Conservation (phyloP, 2,329 filamentous ascomycete species). For the Amphichorda felina region DNA sequence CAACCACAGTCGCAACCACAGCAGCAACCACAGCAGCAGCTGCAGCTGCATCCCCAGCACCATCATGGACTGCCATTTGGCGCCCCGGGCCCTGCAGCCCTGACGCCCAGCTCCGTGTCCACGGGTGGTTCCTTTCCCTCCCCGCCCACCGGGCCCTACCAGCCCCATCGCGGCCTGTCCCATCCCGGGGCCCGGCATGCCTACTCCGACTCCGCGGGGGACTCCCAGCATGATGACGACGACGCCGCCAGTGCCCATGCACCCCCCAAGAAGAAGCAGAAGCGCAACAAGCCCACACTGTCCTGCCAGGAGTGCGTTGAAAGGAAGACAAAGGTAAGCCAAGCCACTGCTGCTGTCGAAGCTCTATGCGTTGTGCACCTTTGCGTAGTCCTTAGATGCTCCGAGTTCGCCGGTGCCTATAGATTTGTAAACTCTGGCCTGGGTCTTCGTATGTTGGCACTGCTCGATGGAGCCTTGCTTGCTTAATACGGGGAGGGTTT, state of each 20-base stretch:
- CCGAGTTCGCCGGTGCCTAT: no score
- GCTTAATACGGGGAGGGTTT: background rate
- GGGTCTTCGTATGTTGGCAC: no score
- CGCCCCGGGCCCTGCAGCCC: conserved; percentile 7
- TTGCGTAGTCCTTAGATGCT: no score
- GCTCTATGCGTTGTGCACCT: no score
- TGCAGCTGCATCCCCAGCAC: background rate
- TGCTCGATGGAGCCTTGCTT: no score
- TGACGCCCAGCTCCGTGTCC: conserved; percentile 14
- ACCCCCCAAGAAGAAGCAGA: conserved; percentile 59
- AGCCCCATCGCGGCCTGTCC: conserved; percentile 6
- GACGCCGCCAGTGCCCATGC: conserved; percentile 11
- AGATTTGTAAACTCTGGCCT: no score
- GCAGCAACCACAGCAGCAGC: background rate
- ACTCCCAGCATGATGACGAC: background rate
- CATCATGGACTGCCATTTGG: background rate
- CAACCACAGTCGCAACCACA: no score
- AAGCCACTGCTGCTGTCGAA: no score
- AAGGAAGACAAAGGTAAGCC: conserved; percentile 64
- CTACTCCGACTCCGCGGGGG: background rate
- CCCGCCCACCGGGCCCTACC: background rate
- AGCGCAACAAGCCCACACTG: conserved; percentile 72
- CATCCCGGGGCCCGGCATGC: background rate
- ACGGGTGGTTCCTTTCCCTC: conserved; percentile 5
- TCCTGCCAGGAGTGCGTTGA: conserved; percentile 74